Evolutionary conservation across 192 early-diverging fungal genomes (phyloP), one percentile per base, ranked within the genome.

Genomic region (Gigaspora rosea): DNA sequence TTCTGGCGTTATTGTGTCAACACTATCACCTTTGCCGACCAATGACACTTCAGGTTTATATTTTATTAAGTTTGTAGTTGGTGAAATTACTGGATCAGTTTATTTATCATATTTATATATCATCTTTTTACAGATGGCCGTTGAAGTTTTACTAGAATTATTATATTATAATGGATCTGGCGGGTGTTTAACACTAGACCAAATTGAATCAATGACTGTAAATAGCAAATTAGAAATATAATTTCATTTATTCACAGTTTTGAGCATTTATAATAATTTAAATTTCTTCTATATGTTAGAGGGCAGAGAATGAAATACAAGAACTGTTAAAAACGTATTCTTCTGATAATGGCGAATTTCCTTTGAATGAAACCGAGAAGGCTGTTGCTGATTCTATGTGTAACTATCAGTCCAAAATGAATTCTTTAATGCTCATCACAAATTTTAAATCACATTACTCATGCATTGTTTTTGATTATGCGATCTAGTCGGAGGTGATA

Each of bases 111-210:
- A 41, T 41, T 6, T 41, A 3, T 41, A 1, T 41, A 41, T 41
- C 2, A 6, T 41, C 7, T 41, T 41, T 41, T 41, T 41, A 41
- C 79, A 84, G 56, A 80, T 84, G 80, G 83, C 83, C 8, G 48
- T 73, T 9, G 83, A 84, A 48, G 64, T 84, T 10, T 62, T 84
- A 63, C 71, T 84, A 20, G 83, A 84, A 18, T 77, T 84, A 78
- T 78, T 84, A 8, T 78, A 79, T 63, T 78, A 78, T 36, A 79
- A 80, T 35, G 80, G 80, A n/a, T 78, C 77, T 48, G 46, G 65
- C 62, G 73, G 74, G 4, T 52, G 61, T 27, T 61, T 50, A 41
- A 73, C 61, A 7, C 18, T 32, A 16, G 58, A 67, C 36, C 54
- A 71, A 13, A 67, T 50, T 16, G 56, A 78, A 46, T 46, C 72